Evolutionary conservation across 2,329 filamentous ascomycete genomes (phyloP).

Genomic region (Scorias spongiosa): DNA sequence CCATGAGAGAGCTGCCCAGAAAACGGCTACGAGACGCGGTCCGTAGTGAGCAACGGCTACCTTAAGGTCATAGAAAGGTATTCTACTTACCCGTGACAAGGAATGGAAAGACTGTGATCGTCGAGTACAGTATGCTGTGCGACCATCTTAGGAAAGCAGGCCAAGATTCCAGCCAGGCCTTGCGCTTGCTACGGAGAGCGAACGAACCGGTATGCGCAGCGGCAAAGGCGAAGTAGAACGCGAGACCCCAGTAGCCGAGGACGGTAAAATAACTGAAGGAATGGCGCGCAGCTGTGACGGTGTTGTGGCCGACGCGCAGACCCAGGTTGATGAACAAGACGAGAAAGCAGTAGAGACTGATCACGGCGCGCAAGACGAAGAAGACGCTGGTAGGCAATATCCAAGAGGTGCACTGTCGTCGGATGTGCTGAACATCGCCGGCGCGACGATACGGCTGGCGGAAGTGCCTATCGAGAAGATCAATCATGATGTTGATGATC

Average conservation of each 20-base stretch:
- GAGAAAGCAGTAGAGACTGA: constrained; percentile 51
- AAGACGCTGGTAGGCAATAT: constrained; percentile 51
- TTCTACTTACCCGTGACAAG: constrained; percentile 27
- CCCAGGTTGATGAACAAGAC: constrained; percentile 55
- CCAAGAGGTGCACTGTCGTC: constrained; percentile 67
- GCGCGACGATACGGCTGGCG: constrained; percentile 4
- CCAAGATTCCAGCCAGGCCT: constrained; percentile 23
- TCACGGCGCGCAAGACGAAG: constrained; percentile 38
- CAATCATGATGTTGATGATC: background rate
- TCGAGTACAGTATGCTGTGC: constrained; percentile 28
- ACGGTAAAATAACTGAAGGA: constrained; percentile 73
- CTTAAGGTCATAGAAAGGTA: background rate
- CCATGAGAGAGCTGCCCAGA: constrained; percentile 25
- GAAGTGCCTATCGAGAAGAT: background rate
- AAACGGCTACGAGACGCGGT: constrained; percentile 20
- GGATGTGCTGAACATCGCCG: constrained; percentile 6
- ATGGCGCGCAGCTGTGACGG: constrained; percentile 24
- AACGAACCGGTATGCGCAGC: constrained; percentile 57
- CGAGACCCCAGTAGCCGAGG: constrained; percentile 68
- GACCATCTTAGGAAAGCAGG: constrained; percentile 21
- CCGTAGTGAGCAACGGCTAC: background rate
- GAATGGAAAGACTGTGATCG: constrained; percentile 27
- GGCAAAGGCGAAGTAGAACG: constrained; percentile 60
- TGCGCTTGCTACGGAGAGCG: constrained; percentile 20
- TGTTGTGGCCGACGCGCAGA: constrained; percentile 35